Percentiles rank a stretch among this genome's conserved stretches.
Evolutionary conservation across 164 flowering plant genomes (phyloP).

Genomic region (Vitis rotundifolia): DNA sequence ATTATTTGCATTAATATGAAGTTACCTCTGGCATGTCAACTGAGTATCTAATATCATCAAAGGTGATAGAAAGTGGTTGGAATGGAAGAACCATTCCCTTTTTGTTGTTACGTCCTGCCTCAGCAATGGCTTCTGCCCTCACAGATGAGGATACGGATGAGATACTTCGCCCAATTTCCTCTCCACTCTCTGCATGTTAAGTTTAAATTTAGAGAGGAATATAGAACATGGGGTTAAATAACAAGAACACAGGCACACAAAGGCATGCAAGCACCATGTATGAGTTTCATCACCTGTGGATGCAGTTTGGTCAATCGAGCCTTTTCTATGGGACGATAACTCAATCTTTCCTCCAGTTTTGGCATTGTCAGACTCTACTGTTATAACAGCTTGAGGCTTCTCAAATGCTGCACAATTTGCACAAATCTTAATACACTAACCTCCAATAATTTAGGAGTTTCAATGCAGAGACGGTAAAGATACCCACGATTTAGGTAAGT

Average conservation of each 20-base stretch:
- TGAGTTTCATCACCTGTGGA: slow-evolving; percentile 2
- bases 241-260: too few relatives aligned
- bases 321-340: background rate
- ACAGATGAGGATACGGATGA: too few relatives aligned
- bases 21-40: slow-evolving; percentile 64
- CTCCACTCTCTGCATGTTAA: slow-evolving; percentile 3
- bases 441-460: too few relatives aligned
- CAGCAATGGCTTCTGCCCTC: background rate
- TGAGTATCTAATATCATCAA: slow-evolving; percentile 43
- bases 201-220: background rate
- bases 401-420: too few relatives aligned
- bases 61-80: slow-evolving; percentile 44
- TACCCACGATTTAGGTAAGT: slow-evolving; percentile 18
- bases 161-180: background rate
- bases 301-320: background rate
- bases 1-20: too few relatives aligned
- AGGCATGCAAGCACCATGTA: background rate
- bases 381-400: slow-evolving; percentile 16
- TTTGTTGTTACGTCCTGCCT: slow-evolving; percentile 15
- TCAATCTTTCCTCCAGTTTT: slow-evolving; percentile 15
- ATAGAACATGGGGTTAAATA: background rate
- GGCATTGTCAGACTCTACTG: slow-evolving; percentile 18
- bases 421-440: too few relatives aligned
- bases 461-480: too few relatives aligned
- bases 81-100: slow-evolving; percentile 68